These are phyloP conservation scores for Fusarium chlamydosporum DNA, from an alignment of 2,329 filamentous ascomycete species.

Conservation along the genomic window DNA sequence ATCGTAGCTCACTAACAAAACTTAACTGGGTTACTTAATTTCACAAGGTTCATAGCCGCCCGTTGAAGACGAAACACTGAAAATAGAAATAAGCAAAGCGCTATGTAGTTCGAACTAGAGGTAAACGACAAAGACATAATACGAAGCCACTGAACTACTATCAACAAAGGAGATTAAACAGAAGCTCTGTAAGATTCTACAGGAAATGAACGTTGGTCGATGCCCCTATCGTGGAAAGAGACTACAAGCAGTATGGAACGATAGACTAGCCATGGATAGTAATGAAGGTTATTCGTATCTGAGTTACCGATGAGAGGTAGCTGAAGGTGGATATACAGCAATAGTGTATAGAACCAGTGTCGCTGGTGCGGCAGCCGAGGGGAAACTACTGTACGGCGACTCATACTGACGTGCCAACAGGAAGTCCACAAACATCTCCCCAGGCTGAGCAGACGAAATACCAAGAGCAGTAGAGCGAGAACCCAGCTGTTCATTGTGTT, in stretches of 20 bases:
- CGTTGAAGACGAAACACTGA: slow-evolving; percentile 11
- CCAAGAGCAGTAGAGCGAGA: neutral
- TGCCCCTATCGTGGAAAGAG: slow-evolving; percentile 5
- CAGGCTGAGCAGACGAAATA: neutral
- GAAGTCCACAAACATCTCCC: slow-evolving; percentile 8
- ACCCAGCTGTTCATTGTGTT: slow-evolving; percentile 1
- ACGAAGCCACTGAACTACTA: neutral
- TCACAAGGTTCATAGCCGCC: slow-evolving; percentile 10
- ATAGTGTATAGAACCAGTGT: slow-evolving; percentile 2
- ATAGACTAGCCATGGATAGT: neutral
- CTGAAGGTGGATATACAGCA: slow-evolving; percentile 15
- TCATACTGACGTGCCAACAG: slow-evolving; percentile 1
- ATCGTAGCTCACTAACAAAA: slow-evolving; percentile 4
- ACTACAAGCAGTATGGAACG: neutral
- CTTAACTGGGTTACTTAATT: slow-evolving; percentile 8
- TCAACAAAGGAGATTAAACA: slow-evolving; percentile 13
- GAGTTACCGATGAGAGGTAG: slow-evolving; percentile 16
- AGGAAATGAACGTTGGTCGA: slow-evolving; percentile 17
- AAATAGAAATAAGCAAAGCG: slow-evolving; percentile 39
- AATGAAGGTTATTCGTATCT: slow-evolving; percentile 17
- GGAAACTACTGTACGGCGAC: slow-evolving; percentile 15
- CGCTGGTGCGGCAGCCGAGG: slow-evolving; percentile 34
- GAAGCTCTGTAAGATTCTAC: neutral
- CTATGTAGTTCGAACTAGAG: slow-evolving; percentile 2
- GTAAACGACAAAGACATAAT: slow-evolving; percentile 1